Conservation (phyloP, 345 rosid species). For the Clarkia xantiana region DNA sequence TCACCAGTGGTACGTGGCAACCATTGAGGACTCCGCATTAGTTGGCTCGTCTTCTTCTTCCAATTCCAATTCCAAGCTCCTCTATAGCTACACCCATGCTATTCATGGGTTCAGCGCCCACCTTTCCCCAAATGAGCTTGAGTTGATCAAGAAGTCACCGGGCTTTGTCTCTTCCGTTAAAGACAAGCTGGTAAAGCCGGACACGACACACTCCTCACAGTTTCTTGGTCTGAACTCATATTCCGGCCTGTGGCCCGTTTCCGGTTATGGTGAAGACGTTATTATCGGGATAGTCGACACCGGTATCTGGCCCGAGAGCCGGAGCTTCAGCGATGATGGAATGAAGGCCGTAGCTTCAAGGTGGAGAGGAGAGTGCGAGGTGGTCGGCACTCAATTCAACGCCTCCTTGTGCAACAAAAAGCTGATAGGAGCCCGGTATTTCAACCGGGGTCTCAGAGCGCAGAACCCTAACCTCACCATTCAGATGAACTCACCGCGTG, state of each 20-base stretch:
- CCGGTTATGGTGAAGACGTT: slow-evolving; percentile 26
- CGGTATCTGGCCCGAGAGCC: slow-evolving; percentile 43
- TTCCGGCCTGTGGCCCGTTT: slow-evolving; percentile 25
- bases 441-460: slow-evolving; percentile 28
- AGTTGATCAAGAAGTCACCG: slow-evolving; percentile 18
- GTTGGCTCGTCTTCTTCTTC: slow-evolving; percentile 1
- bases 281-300: slow-evolving; percentile 34
- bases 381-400: slow-evolving; percentile 29
- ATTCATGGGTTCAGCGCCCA: slow-evolving; percentile 35
- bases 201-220: slow-evolving; percentile 25
- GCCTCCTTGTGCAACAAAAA: slow-evolving; percentile 37
- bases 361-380: slow-evolving; percentile 42
- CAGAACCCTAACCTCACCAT: slow-evolving; percentile 20
- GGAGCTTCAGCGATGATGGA: slow-evolving; percentile 22
- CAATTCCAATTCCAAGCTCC: slow-evolving; percentile 15
- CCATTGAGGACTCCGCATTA: slow-evolving; percentile 19
- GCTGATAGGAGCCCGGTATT: slow-evolving; percentile 38
- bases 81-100: slow-evolving; percentile 26
- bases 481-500: slow-evolving; percentile 34
- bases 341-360: slow-evolving; percentile 22
- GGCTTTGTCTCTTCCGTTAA: slow-evolving; percentile 23
- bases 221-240: slow-evolving; percentile 20
- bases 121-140: slow-evolving; percentile 21
- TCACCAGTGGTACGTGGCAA: slow-evolving; percentile 26
- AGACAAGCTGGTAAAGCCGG: slow-evolving; percentile 20